Conservation (phyloP, 2,329 filamentous ascomycete genomes). For the Ceratocystis lukuohia region DNA sequence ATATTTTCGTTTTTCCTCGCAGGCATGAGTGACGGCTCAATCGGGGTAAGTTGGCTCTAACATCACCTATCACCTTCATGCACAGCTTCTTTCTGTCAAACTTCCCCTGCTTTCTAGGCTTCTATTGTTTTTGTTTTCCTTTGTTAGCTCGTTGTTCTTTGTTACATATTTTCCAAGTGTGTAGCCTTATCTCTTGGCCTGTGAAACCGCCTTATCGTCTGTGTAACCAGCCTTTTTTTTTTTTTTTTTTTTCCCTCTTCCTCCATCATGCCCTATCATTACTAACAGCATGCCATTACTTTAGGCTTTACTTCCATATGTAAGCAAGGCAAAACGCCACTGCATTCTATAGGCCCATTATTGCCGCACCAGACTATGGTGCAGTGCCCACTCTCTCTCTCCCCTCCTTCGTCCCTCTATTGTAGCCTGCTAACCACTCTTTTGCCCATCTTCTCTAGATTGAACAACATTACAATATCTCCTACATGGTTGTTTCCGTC, state of each 20-base stretch:
- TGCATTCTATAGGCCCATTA: not conserved
- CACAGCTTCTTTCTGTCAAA: no score
- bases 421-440: not conserved
- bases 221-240: not conserved
- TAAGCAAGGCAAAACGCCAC: slow-evolving; percentile 24
- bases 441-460: slow-evolving; percentile 10
- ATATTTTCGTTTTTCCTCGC: slow-evolving; percentile 51
- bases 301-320: slow-evolving; percentile 37
- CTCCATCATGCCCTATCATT: not conserved
- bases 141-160: not conserved
- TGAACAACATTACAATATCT: slow-evolving; percentile 42
- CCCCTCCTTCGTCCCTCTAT: not conserved
- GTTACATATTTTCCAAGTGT: no score
- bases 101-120: no score
- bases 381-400: not conserved
- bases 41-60: slow-evolving; percentile 37
- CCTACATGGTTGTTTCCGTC: slow-evolving; percentile 50
- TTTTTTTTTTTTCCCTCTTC: not conserved
- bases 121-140: not conserved
- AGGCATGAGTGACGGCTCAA: slow-evolving; percentile 55
- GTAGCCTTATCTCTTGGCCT: no score
- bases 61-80: not conserved
- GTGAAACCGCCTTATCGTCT: no score
- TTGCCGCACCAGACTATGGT: not conserved
- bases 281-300: slow-evolving; percentile 10